A percentile compares a stretch with the other conserved stretches of the same genome.
Evolutionary conservation across 2,329 filamentous ascomycete genomes (phyloP).

Genomic region (Trichoderma pleuroti): DNA sequence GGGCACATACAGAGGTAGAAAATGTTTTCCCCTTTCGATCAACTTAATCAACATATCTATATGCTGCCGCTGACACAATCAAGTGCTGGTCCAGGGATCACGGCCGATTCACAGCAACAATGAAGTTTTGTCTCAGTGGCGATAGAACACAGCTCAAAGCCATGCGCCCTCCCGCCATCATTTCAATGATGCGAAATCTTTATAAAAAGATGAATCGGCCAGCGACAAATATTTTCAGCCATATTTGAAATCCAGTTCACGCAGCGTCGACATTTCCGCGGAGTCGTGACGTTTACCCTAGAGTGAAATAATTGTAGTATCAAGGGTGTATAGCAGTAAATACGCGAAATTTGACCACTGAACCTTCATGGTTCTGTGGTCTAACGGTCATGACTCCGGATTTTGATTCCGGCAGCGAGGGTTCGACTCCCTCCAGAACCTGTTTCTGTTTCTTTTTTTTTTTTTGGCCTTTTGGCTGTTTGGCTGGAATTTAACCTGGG

Average conservation of each 20-base stretch:
- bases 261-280: neutral
- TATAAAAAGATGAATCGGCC: neutral
- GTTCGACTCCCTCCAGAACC: slow-evolving; percentile 21
- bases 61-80: neutral
- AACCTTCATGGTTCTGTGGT: slow-evolving; percentile 19
- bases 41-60: too few species aligned
- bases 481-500: neutral
- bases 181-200: neutral
- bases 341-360: neutral
- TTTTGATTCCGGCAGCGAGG: slow-evolving; percentile 24
- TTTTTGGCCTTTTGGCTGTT: neutral
- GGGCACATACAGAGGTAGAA: neutral
- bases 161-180: neutral
- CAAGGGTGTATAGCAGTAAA: neutral
- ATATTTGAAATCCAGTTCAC: neutral
- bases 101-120: neutral
- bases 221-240: neutral
- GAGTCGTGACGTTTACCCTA: neutral
- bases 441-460: slow-evolving; percentile 4
- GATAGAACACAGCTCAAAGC: neutral
- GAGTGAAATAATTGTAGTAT: neutral
- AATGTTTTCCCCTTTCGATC: neutral
- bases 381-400: slow-evolving; percentile 24
- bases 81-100: neutral
- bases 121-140: neutral